A percentile compares a stretch with the other conserved stretches of the same genome.
phyloP scores from a whole-genome alignment of 441 rosid species.

The Biscutella laevigata region DNA sequence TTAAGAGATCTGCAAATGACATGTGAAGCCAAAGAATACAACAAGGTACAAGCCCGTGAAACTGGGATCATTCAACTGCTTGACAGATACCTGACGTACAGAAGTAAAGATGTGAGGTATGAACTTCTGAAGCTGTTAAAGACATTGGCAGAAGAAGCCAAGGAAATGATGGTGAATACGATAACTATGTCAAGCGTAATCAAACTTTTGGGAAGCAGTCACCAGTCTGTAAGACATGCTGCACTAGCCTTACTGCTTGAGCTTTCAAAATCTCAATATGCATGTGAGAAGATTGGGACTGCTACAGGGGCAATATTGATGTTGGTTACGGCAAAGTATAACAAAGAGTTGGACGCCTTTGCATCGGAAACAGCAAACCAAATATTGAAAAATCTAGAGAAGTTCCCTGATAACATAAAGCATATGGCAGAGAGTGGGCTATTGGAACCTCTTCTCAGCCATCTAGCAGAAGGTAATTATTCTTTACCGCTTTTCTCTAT shows the following conservation, averaged over 20 bases:
- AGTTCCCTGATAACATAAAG: slow-evolving; percentile 49
- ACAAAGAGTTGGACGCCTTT: slow-evolving; percentile 35
- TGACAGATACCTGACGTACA: slow-evolving; percentile 36
- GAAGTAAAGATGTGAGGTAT: slow-evolving; percentile 48
- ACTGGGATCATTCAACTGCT: slow-evolving; percentile 59
- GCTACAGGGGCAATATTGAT: slow-evolving; percentile 61
- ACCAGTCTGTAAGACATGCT: slow-evolving; percentile 44
- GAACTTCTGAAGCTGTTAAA: slow-evolving; percentile 47
- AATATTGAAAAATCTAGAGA: slow-evolving; percentile 59
- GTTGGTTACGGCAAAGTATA: slow-evolving; percentile 60
- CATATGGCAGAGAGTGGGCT: slow-evolving; percentile 83
- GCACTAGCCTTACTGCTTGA: slow-evolving; percentile 53
- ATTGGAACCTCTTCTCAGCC: slow-evolving; percentile 65
- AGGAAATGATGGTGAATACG: slow-evolving; percentile 54
- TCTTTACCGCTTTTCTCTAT: not conserved
- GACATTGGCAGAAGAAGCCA: slow-evolving; percentile 44
- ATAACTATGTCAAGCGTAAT: slow-evolving; percentile 41
- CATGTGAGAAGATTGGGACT: slow-evolving; percentile 50
- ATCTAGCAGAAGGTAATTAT: slow-evolving; percentile 63
- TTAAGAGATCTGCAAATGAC: slow-evolving; percentile 48
- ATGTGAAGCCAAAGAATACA: slow-evolving; percentile 45
- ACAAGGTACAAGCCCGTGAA: slow-evolving; percentile 42
- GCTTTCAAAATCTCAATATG: slow-evolving; percentile 46
- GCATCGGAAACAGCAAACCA: slow-evolving; percentile 54
- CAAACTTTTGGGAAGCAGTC: slow-evolving; percentile 57